Evolutionary conservation across 495 filamentous ascomycete species (phyloP).

Genomic region (Peziza echinospora): DNA sequence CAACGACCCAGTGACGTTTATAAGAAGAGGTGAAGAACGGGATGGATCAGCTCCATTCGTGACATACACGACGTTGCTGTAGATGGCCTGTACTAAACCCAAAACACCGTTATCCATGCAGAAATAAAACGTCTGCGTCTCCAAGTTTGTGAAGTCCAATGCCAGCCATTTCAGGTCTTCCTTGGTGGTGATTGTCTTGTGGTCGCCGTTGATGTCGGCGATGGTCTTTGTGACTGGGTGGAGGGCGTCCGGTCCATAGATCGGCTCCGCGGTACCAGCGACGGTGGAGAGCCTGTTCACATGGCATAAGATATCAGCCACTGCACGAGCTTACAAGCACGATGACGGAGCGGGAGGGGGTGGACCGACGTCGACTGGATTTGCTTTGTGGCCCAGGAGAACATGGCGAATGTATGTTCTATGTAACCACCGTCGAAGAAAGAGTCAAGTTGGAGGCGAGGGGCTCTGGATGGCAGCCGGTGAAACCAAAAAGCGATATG

Average conservation of each 20-base stretch:
- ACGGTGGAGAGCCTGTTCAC: constrained; percentile 57
- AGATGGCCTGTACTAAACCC: constrained; percentile 75
- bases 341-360: not conserved
- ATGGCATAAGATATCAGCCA: not conserved
- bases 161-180: constrained; percentile 63
- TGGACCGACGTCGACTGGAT: constrained; percentile 12
- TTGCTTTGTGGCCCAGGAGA: constrained; percentile 10
- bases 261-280: constrained; percentile 84
- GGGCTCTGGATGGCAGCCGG: no score
- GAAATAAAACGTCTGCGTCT: constrained; percentile 93
- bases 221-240: constrained; percentile 34
- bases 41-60: no score
- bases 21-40: not conserved
- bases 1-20: constrained; percentile 2
- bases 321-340: constrained; percentile 1
- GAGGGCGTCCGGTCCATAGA: constrained; percentile 82
- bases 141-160: constrained; percentile 67
- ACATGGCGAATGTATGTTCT: no score
- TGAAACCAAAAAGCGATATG: no score
- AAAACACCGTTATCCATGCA: constrained; percentile 55
- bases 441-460: no score
- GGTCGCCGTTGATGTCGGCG: constrained; percentile 51
- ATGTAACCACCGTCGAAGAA: no score
- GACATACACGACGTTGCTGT: constrained; percentile 88
- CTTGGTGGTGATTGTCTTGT: constrained; percentile 56